These are phyloP conservation scores for Lasiosphaeria hispida DNA, from an alignment of 495 filamentous ascomycete species.

Conservation along the genomic window DNA sequence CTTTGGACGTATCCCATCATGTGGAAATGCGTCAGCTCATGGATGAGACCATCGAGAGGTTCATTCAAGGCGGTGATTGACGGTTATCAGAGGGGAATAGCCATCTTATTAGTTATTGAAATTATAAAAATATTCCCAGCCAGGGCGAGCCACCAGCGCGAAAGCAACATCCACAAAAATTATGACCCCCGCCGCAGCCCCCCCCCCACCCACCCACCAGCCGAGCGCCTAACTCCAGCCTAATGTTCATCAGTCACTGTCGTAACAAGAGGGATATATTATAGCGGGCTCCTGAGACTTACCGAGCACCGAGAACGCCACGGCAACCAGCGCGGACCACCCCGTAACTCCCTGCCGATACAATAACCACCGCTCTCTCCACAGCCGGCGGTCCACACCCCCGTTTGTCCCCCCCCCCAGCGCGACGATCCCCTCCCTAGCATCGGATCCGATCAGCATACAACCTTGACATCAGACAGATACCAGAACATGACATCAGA, in stretches of 20 bases:
- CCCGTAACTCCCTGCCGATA: too few species aligned
- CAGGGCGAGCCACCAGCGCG: not conserved
- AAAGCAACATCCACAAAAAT: not conserved
- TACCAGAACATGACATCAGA: too few species aligned
- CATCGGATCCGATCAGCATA: too few species aligned
- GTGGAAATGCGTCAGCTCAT: constrained; percentile 9
- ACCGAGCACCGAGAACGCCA: too few species aligned
- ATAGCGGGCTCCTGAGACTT: too few species aligned
- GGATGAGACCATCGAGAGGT: constrained; percentile 10
- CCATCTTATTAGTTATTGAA: constrained; percentile 2
- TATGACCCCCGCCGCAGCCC: not conserved
- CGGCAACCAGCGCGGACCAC: too few species aligned
- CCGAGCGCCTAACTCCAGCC: not conserved
- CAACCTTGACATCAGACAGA: too few species aligned
- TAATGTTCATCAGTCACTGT: not conserved
- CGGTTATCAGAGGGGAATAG: not conserved
- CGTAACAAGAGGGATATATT: not conserved
- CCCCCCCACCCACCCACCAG: not conserved
- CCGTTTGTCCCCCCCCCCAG: too few species aligned
- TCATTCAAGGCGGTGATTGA: constrained; percentile 12
- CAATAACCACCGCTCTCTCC: too few species aligned
- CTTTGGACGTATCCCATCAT: constrained; percentile 8
- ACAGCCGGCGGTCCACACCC: too few species aligned
- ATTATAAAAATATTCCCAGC: constrained; percentile 1
- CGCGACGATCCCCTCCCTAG: too few species aligned